Conservation (phyloP, 176 grass and related monocot species). For the Aechmea fasciata region DNA sequence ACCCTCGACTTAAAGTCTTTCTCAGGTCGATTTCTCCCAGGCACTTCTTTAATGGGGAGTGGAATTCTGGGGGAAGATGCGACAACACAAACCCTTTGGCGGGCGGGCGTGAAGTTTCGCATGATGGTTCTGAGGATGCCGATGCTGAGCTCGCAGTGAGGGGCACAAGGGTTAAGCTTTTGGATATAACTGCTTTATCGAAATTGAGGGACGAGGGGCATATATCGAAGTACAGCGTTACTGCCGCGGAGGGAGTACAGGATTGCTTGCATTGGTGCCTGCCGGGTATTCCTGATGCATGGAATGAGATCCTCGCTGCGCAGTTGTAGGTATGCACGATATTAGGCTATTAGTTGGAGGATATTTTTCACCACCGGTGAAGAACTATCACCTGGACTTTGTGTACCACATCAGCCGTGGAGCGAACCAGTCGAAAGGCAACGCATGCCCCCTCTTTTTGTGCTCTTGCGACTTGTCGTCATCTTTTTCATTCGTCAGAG, state of each 20-base stretch:
- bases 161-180: constrained; percentile 51
- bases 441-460: background rate
- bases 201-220: constrained; percentile 74
- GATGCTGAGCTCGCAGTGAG: constrained; percentile 47
- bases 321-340: constrained; percentile 34
- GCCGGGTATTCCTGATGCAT: constrained; percentile 74
- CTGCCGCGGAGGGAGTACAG: constrained; percentile 46
- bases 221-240: constrained; percentile 71
- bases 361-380: too few relatives aligned
- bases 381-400: too few relatives aligned
- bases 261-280: constrained; percentile 96
- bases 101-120: constrained; percentile 43
- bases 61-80: constrained; percentile 60
- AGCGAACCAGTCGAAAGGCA: too few relatives aligned
- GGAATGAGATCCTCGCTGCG: constrained; percentile 78
- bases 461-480: background rate
- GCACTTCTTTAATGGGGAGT: constrained; percentile 82
- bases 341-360: too few relatives aligned
- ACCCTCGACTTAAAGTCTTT: constrained; percentile 59
- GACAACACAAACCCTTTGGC: constrained; percentile 68
- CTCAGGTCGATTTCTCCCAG: constrained; percentile 66
- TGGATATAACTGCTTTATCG: constrained; percentile 72
- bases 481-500: too few relatives aligned
- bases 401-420: too few relatives aligned
- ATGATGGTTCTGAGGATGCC: constrained; percentile 44